Base-by-base conservation (phyloP, 305 asterid species). In the Fraxinus nigra region DNA sequence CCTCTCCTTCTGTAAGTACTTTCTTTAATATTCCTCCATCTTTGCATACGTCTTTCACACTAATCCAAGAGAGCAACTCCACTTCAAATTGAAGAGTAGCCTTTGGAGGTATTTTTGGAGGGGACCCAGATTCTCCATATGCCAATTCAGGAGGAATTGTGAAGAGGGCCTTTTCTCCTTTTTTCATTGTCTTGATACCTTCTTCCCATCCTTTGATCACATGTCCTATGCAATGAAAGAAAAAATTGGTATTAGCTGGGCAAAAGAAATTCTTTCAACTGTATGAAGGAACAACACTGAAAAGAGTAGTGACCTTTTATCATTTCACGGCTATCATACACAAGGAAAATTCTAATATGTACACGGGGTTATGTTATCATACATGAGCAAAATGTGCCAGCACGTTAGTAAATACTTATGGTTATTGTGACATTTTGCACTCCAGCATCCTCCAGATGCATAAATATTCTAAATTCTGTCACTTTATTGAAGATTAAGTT, bases 21-120 rank as follows among this genome's bases (percentile, higher is more conserved):
- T 95, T 94, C 82, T 94, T 95, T 86, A 94, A 93, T 74, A 95
- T 86, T 9, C 99, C 99, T 80, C 98, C 98, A 82, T 95, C 98
- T 85, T 95, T 92, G 91, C 97, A 95, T 69, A 94, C 93, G 87
- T 94, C 99, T 90, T 93, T 95, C 35, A 95, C 98, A 72, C 98
- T 95, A 34, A 81, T 91, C 99, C 98, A 94, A 14, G 98, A 93
- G 48, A 95, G 90, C 76, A 95, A 84, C 81, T 94, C 97, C 38
- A 95, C 98, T 76, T 94, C 99, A 70, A 95, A 95, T 83, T 92
- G 94, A 65, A 95, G 89, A 35, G 98, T 93, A 1, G 99, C 94
- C 76, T 93, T 94, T 3, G 99, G 91, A 79, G 99, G 99, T 78
- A 94, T 94, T 1, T 98, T 91, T 26, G 99, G 98, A 70, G 99